Evolutionary conservation across 371 early-diverging fungal species (phyloP), one percentile per base, ranked within the genome.

Genomic region (Entomophthora muscae): DNA sequence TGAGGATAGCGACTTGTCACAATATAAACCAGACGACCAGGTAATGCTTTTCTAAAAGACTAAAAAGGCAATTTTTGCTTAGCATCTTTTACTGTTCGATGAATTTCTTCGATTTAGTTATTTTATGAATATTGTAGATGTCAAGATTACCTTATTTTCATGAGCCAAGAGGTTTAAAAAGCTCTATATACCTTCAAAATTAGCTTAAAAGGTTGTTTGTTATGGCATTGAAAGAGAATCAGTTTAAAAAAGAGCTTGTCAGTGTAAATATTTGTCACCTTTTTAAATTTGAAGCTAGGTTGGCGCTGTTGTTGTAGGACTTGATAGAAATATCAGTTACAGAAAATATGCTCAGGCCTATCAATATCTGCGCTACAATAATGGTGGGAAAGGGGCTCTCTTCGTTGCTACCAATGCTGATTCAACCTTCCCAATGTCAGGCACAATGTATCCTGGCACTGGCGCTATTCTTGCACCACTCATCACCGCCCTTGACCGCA

Each of bases 371-470:
- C 66, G 71, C 31, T 42, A 42, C 42, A 42, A 42, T 17, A 17
- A 42, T 17, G 17, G 17, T 17, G 83, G 91, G 71, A 76, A 78
- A 2, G 81, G 80, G 3, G 83, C 85, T 56, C 77, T 84, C 58
- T 96, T 95, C 72, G 73, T 95, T 33, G 83, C 93, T n/a, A 98
- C 98, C 29, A 98, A 98, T 68, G 80, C 79, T 65, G 98, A 98
- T 68, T 70, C 82, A 31, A 92, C 93, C 5, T 92, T 82, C 70
- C 96, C 97, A 70, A 71, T 83, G 26, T 82, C 80, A 58, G 84
- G 85, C 2, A 64, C 75, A 13, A 68, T 85, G 30, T 88, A 81
- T 64, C 93, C 93, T 10, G 93, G 90, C 61, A 84, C 92, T 24
- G 96, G 98, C 5, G 80, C 94, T 17, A 75, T 95, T 54, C 75